A percentile compares a stretch with the other conserved stretches of the same genome.
phyloP scores from a whole-genome alignment of 495 filamentous ascomycete species.

The Aspergillus conjunctus region DNA sequence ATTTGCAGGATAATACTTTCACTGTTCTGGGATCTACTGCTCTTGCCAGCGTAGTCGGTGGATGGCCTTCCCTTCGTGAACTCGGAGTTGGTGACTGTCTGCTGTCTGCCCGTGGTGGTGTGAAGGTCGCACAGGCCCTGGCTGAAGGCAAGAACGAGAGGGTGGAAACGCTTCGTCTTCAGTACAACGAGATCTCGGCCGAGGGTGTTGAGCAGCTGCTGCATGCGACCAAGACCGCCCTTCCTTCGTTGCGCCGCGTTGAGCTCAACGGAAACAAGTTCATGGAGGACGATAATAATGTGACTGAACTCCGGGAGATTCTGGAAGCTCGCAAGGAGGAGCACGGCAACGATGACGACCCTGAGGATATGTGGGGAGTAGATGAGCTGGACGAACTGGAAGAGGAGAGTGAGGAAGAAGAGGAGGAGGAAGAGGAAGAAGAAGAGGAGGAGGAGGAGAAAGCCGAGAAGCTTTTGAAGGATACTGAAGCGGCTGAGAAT shows the following conservation, averaged over 20 bases:
- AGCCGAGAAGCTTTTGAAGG: conserved; percentile 59
- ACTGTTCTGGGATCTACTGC: conserved; percentile 78
- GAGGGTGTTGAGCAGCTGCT: conserved; percentile 70
- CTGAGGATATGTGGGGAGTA: conserved; percentile 73
- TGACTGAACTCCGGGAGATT: conserved; percentile 52
- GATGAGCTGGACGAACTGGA: conserved; percentile 85
- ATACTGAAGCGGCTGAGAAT: conserved; percentile 72
- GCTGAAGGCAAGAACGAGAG: conserved; percentile 72
- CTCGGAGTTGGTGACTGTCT: conserved; percentile 89
- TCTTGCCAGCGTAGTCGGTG: conserved; percentile 68
- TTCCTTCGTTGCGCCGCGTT: conserved; percentile 76
- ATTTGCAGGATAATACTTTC: conserved; percentile 98
- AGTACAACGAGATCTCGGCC: conserved; percentile 91
- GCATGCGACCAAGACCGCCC: conserved; percentile 58
- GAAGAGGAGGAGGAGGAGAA: conserved; percentile 66
- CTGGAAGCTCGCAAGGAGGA: conserved; percentile 61
- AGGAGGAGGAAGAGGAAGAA: conserved; percentile 70
- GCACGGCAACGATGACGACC: conserved; percentile 49
- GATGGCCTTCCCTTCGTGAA: conserved; percentile 77
- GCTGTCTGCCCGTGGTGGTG: conserved; percentile 74
- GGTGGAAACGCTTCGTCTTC: conserved; percentile 77
- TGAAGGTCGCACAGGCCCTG: conserved; percentile 72
- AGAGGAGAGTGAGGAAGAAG: conserved; percentile 65
- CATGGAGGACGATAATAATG: conserved; percentile 73
- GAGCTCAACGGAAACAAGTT: conserved; percentile 98